These are phyloP conservation scores for Fremontodendron californicum DNA, from an alignment of 345 rosid species.

Conservation along the genomic window DNA sequence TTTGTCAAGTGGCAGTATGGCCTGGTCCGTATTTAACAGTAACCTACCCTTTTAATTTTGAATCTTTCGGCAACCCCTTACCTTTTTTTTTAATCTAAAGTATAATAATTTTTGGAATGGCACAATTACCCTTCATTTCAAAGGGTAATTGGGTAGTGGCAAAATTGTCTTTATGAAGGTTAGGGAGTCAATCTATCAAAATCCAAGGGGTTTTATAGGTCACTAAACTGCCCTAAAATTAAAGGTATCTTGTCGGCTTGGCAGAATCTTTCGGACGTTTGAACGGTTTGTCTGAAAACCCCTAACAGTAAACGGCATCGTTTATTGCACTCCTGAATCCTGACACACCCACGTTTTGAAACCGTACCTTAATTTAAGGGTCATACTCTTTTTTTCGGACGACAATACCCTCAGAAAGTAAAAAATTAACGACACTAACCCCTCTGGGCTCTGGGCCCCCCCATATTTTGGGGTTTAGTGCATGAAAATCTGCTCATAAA, in stretches of 20 bases:
- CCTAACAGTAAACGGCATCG: conserved; percentile 18
- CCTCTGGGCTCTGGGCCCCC: too few relatives aligned
- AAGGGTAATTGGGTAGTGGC: background rate
- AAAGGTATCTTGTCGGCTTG: conserved; percentile 33
- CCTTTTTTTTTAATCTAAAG: too few relatives aligned
- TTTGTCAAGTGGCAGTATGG: conserved; percentile 18
- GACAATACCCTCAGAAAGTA: conserved; percentile 10
- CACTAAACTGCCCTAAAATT: too few relatives aligned
- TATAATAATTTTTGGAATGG: background rate
- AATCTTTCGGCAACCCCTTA: too few relatives aligned
- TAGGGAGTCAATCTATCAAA: background rate
- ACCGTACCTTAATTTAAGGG: conserved; percentile 18
- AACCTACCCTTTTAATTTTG: background rate
- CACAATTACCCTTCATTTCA: background rate
- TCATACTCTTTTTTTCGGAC: background rate
- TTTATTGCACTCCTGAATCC: background rate
- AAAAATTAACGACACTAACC: background rate
- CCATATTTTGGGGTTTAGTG: conserved; percentile 18
- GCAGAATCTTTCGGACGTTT: conserved; percentile 25
- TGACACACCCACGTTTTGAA: conserved; percentile 2
- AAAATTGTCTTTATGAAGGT: conserved; percentile 1
- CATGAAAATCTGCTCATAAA: background rate
- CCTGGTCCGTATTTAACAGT: conserved; percentile 13
- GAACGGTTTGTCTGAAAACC: conserved; percentile 13
- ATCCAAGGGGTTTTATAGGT: too few relatives aligned